phyloP scores from a whole-genome alignment of 208 protist species.

The Plasmodiophora brassicae region DNA sequence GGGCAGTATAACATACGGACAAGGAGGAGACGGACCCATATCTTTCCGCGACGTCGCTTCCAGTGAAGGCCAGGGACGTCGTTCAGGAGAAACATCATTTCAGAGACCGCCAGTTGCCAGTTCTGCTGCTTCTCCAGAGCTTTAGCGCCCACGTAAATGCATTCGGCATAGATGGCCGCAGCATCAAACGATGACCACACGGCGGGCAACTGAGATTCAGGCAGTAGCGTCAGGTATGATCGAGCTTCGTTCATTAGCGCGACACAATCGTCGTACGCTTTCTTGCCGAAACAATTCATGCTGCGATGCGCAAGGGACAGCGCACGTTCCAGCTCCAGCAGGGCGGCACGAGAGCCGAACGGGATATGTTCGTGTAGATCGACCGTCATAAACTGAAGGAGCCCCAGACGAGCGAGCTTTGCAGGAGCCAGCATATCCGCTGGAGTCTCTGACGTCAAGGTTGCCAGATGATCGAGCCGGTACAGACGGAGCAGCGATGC shows the following conservation, averaged over 20 bases:
- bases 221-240: not conserved
- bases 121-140: not conserved
- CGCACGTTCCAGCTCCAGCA: not conserved
- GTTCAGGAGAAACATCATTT: not conserved
- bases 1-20: too few relatives aligned
- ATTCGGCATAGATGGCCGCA: not conserved
- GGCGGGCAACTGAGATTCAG: not conserved
- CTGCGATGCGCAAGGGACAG: not conserved
- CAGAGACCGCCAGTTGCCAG: not conserved
- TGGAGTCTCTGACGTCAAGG: too few relatives aligned
- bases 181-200: not conserved
- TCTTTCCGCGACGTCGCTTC: not conserved
- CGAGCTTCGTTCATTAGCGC: not conserved
- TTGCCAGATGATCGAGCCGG: too few relatives aligned
- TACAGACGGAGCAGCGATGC: too few relatives aligned
- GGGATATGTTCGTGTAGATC: not conserved
- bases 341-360: not conserved
- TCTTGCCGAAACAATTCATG: not conserved
- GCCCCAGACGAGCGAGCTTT: too few relatives aligned
- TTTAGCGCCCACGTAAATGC: not conserved
- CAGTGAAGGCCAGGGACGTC: not conserved
- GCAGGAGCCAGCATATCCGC: too few relatives aligned
- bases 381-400: not conserved
- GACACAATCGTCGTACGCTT: not conserved
- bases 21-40: not conserved